These are phyloP conservation scores for Nemania bipapillata DNA, from an alignment of 2,329 filamentous ascomycete genomes.

Conservation along the genomic window DNA sequence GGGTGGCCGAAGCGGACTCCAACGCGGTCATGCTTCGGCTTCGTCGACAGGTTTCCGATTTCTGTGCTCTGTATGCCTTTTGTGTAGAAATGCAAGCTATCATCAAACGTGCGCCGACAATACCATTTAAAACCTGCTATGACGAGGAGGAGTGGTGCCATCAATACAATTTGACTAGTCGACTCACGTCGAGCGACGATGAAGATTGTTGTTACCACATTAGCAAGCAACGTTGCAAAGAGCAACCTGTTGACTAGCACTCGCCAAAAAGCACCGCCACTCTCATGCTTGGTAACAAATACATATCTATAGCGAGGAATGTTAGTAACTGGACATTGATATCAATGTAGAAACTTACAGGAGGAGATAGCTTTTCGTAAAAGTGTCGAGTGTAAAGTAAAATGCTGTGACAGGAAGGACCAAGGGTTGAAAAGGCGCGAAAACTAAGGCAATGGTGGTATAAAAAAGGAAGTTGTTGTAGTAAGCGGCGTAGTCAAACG, in stretches of 20 bases:
- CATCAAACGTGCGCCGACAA: conserved; percentile 72
- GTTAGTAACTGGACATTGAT: conserved; percentile 15
- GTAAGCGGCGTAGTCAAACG: conserved; percentile 92
- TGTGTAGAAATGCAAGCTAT: conserved; percentile 77
- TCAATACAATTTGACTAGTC: conserved; percentile 69
- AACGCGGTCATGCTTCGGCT: conserved; percentile 70
- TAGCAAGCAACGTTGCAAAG: conserved; percentile 39
- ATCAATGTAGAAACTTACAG: conserved; percentile 55
- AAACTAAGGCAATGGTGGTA: conserved; percentile 83
- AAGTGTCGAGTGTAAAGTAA: conserved; percentile 86
- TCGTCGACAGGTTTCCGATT: conserved; percentile 60
- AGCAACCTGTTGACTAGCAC: conserved; percentile 79
- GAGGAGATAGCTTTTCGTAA: conserved; percentile 91
- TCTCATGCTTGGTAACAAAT: conserved; percentile 94
- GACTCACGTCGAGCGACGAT: conserved; percentile 74
- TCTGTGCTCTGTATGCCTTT: conserved; percentile 60
- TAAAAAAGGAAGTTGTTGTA: conserved; percentile 98
- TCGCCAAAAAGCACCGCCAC: conserved; percentile 89
- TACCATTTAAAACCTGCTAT: conserved; percentile 85
- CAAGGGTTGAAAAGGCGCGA: conserved; percentile 84
- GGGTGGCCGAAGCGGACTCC: conserved; percentile 86
- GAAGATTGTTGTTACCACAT: conserved; percentile 56
- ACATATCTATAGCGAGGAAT: conserved; percentile 66
- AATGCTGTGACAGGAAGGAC: conserved; percentile 84
- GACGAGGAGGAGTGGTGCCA: conserved; percentile 78